Evolutionary conservation across 2,329 filamentous ascomycete species (phyloP), one percentile per base, ranked within the genome.

Genomic region (Gaeumannomyces sp.): DNA sequence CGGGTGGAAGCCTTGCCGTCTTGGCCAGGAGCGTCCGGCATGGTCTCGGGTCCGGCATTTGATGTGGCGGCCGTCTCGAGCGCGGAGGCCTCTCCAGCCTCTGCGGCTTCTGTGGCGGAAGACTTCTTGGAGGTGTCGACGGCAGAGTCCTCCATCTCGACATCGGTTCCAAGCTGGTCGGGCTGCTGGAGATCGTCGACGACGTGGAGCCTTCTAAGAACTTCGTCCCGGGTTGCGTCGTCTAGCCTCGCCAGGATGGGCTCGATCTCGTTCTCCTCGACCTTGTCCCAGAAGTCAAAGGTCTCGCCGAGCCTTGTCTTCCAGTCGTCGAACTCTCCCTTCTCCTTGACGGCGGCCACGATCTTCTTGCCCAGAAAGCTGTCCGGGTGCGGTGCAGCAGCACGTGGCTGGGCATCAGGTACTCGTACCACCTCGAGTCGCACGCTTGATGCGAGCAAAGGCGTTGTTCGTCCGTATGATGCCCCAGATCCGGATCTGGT

Each of bases 381-480:
- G 68, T 89, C 89, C 0, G 93, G 93, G 74, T 98, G 93, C 0
- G 95, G 95, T 27, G 95, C 38, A 99, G 79, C 70, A 99, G 91
- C 65, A 91, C 92, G 77, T 98, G 93, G 58, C 91, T 95, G 2
- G 95, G 95, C 76, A 99, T 91, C 63, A 99, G 81, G 74, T 99
- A 99, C 79, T 99, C 95, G 78, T 99, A 99, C 83, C 93, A 96
- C 70, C 95, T 85, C 31, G 93, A 97, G 77, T 99, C 95, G 77
- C 94, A 97, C 65, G 91, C 85, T 74, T 96, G 90, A 77, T 99
- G 99, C 77, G 91, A 94, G 76, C 91, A 81, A 98, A 99, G 70
- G 88, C 87, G 69, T 93, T 94, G 73, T 89, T 94, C 0, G 94
- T 96, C 63, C 92, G 83, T 76, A 96, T 88, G 67, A 97, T 92